phyloP scores from a whole-genome alignment of 2,329 filamentous ascomycete species.

The Pseudogymnoascus sp. region DNA sequence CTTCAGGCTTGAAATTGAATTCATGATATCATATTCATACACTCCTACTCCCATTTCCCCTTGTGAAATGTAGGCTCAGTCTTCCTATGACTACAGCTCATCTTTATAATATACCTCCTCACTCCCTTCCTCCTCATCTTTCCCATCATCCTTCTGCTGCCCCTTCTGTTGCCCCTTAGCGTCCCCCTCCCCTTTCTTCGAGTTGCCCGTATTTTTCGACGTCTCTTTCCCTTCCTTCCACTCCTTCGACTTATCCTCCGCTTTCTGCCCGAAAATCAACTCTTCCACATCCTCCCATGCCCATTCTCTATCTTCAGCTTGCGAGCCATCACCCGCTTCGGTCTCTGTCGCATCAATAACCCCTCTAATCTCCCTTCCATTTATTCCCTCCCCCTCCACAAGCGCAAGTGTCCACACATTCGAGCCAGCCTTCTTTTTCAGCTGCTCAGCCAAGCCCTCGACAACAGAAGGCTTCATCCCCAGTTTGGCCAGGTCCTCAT shows the following conservation, averaged over 20 bases:
- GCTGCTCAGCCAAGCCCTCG: slow-evolving; percentile 57
- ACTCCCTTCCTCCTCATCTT: slow-evolving; percentile 32
- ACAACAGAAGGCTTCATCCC: slow-evolving; percentile 51
- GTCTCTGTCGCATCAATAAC: slow-evolving; percentile 55
- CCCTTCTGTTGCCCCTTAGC: slow-evolving; percentile 48
- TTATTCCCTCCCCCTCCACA: slow-evolving; percentile 52
- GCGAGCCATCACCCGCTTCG: slow-evolving; percentile 33
- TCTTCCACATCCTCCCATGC: slow-evolving; percentile 10
- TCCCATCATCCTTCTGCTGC: slow-evolving; percentile 39
- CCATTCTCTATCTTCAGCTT: background rate
- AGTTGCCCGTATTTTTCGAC: slow-evolving; percentile 12
- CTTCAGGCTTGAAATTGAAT: background rate
- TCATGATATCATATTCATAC: slow-evolving; percentile 6
- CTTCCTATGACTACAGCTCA: slow-evolving; percentile 35
- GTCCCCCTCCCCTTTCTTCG: slow-evolving; percentile 55
- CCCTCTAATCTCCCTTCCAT: slow-evolving; percentile 57
- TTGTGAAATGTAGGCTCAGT: background rate
- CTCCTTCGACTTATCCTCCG: slow-evolving; percentile 14
- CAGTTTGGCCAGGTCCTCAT: slow-evolving; percentile 59
- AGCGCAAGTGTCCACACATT: slow-evolving; percentile 75
- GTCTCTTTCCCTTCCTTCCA: slow-evolving; percentile 17
- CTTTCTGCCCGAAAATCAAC: slow-evolving; percentile 15
- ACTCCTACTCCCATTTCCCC: background rate
- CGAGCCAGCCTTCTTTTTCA: slow-evolving; percentile 61
- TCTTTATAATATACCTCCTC: slow-evolving; percentile 44